phyloP scores from a whole-genome alignment of 441 rosid genomes.

The Isatis lusitanica region DNA sequence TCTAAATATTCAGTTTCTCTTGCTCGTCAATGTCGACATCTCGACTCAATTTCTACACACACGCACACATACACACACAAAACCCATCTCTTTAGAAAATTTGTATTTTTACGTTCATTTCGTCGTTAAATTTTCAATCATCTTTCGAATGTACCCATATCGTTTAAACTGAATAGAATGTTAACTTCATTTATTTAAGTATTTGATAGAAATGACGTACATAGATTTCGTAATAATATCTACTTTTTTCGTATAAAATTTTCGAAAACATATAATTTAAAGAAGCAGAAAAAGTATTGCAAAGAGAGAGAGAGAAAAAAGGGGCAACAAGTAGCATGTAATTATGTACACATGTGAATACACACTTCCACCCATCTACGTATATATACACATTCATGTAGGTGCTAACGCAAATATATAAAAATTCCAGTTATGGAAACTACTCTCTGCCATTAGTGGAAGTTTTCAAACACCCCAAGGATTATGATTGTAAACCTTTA shows the following conservation, averaged over 20 bases:
- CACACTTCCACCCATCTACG: background rate
- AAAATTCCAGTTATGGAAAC: conserved; percentile 12
- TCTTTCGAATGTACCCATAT: background rate
- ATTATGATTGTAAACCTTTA: conserved; percentile 17
- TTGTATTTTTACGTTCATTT: background rate
- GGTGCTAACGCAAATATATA: background rate
- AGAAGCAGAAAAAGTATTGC: conserved; percentile 5
- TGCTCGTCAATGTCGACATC: conserved; percentile 1
- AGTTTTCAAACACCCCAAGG: conserved; percentile 8
- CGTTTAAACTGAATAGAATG: background rate
- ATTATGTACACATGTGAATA: background rate
- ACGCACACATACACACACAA: background rate
- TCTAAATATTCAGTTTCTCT: background rate
- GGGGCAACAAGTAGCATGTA: background rate
- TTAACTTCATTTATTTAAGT: background rate
- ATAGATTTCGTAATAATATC: background rate
- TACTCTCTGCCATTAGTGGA: conserved; percentile 21
- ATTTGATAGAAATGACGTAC: background rate
- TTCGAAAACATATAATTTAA: background rate
- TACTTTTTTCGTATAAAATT: background rate
- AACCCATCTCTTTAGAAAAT: too few relatives aligned
- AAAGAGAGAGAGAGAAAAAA: background rate
- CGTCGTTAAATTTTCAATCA: background rate
- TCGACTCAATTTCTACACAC: background rate
- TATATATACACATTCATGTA: background rate